Base-by-base conservation (phyloP, 1,284 basidiomycete genomes). In the Pseudozyma sp. region DNA sequence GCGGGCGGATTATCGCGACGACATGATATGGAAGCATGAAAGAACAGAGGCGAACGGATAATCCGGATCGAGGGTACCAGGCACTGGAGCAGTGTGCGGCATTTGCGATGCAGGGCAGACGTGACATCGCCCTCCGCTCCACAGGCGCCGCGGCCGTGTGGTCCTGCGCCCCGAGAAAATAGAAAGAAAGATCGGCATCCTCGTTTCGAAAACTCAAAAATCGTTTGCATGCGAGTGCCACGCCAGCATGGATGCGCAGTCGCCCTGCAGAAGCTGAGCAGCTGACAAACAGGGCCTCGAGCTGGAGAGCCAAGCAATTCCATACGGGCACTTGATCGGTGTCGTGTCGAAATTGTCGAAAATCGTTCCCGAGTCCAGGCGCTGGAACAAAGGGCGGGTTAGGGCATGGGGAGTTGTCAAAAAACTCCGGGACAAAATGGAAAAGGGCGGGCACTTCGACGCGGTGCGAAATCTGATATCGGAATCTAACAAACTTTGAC, bases 351-450 rank as follows among this genome's bases (percentile, higher is more conserved):
- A 52, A 43, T 54, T 45, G 3, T 46, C 34, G 34, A 46, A 39
- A 55, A 17, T 16, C 5, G 31, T 13, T 17, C 33, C 40, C 31
- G 14, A 37, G 8, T 37, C 35, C 35, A 37, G 35, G 35, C 35
- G 35, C 35, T 37, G 35, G 35, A 37, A 4, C 14, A 37, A 4
- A 24, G 24, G 24, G 24, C 24, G 24, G 24, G 24, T 1, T 24
- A 24, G 24, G 2, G 24, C 24, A 24, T 1, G 24, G 4, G 24
- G 24, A 24, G 4, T 24, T 7, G 42, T 4, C 24, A 5, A 64
- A 42, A 65, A 65, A 65, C 62, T 65, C 62, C 62, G 62, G 53
- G 62, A 57, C 54, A 46, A 45, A 65, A 58, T 55, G 54, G 39
- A 57, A 55, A 55, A 52, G 30, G 47, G 14, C 40, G 52, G 35